phyloP scores from a whole-genome alignment of 2,329 filamentous ascomycete species.

The Talaromyces sp. region DNA sequence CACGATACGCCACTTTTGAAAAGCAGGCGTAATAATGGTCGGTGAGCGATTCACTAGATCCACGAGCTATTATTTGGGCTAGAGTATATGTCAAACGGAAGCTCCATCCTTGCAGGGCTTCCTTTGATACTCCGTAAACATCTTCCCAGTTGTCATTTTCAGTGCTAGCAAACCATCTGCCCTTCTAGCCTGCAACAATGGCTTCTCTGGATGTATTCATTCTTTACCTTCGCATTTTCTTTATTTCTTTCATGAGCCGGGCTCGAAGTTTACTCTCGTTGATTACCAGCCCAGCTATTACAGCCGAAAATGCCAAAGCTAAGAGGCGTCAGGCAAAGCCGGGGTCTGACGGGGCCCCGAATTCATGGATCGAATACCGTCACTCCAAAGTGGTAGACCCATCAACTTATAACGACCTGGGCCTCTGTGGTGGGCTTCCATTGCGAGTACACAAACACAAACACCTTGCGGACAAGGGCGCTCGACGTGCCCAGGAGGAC shows the following conservation, averaged over 20 bases:
- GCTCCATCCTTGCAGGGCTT: background rate
- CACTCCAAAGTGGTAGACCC: conserved; percentile 1
- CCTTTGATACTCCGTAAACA: background rate
- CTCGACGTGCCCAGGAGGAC: background rate
- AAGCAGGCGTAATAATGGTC: background rate
- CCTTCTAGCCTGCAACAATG: background rate
- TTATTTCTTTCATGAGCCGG: background rate
- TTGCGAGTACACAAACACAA: background rate
- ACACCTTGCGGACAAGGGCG: background rate
- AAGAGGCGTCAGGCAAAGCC: background rate
- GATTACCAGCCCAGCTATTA: background rate
- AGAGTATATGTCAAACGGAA: background rate
- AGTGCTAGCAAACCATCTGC: background rate
- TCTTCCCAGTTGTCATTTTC: background rate
- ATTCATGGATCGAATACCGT: background rate
- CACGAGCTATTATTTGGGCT: background rate
- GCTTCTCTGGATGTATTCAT: background rate
- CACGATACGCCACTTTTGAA: background rate
- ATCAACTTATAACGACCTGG: background rate
- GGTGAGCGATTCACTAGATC: background rate
- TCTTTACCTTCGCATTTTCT: background rate
- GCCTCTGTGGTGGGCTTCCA: background rate
- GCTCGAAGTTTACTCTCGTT: background rate
- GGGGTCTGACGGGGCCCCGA: background rate
- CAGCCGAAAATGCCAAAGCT: background rate